These are phyloP conservation scores for Trichoderma semiorbis DNA, from an alignment of 2,329 filamentous ascomycete genomes.

Conservation along the genomic window DNA sequence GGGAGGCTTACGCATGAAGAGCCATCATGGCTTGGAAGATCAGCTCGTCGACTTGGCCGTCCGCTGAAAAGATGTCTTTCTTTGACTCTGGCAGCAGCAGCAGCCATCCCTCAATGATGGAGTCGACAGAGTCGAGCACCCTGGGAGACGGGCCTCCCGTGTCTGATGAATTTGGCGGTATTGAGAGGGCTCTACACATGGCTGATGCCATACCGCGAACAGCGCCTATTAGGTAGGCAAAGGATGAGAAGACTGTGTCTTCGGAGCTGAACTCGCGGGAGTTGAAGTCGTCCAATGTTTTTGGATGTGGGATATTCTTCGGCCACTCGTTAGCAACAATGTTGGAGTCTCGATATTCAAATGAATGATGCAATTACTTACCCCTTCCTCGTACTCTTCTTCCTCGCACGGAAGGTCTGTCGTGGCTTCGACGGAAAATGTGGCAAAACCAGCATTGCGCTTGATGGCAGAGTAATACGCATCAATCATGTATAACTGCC, in stretches of 20 bases:
- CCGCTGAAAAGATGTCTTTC: slow-evolving; percentile 31
- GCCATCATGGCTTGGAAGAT: slow-evolving; percentile 82
- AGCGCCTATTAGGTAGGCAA: slow-evolving; percentile 63
- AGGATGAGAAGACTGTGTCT: slow-evolving; percentile 58
- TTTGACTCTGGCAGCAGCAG: slow-evolving; percentile 34
- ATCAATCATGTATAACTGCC: slow-evolving; percentile 63
- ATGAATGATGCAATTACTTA: slow-evolving; percentile 24
- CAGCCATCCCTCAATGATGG: slow-evolving; percentile 37
- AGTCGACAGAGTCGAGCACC: slow-evolving; percentile 35
- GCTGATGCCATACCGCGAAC: slow-evolving; percentile 38
- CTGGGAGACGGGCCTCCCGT: slow-evolving; percentile 22
- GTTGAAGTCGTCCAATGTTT: slow-evolving; percentile 59
- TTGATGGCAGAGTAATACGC: slow-evolving; percentile 39
- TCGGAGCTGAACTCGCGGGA: slow-evolving; percentile 57
- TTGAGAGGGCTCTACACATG: slow-evolving; percentile 27
- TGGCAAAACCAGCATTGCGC: slow-evolving; percentile 27
- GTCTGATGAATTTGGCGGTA: slow-evolving; percentile 19
- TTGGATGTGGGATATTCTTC: slow-evolving; percentile 39
- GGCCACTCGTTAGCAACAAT: background rate
- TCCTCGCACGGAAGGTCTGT: slow-evolving; percentile 65
- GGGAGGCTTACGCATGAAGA: slow-evolving; percentile 43
- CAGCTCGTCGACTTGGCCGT: slow-evolving; percentile 61
- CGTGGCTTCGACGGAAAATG: slow-evolving; percentile 44
- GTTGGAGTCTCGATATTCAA: slow-evolving; percentile 16
- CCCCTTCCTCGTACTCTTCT: slow-evolving; percentile 45